Conservation (phyloP, 495 filamentous ascomycete species). For the Neurospora tetraspora region DNA sequence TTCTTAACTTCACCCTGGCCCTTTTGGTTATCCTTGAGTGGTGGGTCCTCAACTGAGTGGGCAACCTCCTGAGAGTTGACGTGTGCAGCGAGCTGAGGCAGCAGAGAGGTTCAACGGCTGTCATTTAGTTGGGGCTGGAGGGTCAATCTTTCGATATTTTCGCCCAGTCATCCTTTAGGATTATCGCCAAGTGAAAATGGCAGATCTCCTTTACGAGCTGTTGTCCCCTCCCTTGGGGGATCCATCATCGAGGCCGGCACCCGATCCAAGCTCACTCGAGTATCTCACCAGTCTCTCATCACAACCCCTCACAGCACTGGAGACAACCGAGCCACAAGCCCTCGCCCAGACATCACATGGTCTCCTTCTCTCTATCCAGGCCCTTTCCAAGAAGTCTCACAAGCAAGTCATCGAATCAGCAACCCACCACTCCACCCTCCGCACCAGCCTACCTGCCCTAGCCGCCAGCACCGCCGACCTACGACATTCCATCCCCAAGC, state of each 20-base stretch:
- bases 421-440: constrained; percentile 62
- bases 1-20: neutral
- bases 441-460: constrained; percentile 55
- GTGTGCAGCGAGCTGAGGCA: neutral
- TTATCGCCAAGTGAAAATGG: constrained; percentile 14
- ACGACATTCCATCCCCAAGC: constrained; percentile 59
- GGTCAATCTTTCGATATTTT: neutral
- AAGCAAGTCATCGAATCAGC: constrained; percentile 75
- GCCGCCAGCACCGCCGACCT: constrained; percentile 53
- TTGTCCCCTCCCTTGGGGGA: constrained; percentile 10
- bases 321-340: constrained; percentile 65
- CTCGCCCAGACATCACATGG: constrained; percentile 73
- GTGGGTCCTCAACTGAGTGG: neutral
- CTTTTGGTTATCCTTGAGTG: neutral
- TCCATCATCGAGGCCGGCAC: constrained; percentile 3
- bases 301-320: constrained; percentile 63
- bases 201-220: constrained; percentile 26
- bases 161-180: neutral
- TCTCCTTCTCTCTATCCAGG: constrained; percentile 76
- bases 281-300: constrained; percentile 78
- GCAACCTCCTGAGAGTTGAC: neutral
- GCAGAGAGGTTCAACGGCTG: neutral
- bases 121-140: neutral
- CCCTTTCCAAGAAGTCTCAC: constrained; percentile 86
- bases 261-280: constrained; percentile 65